Evolutionary conservation across 2,329 filamentous ascomycete genomes (phyloP), one percentile per base, ranked within the genome.

Genomic region (Sarocladium oryzae): DNA sequence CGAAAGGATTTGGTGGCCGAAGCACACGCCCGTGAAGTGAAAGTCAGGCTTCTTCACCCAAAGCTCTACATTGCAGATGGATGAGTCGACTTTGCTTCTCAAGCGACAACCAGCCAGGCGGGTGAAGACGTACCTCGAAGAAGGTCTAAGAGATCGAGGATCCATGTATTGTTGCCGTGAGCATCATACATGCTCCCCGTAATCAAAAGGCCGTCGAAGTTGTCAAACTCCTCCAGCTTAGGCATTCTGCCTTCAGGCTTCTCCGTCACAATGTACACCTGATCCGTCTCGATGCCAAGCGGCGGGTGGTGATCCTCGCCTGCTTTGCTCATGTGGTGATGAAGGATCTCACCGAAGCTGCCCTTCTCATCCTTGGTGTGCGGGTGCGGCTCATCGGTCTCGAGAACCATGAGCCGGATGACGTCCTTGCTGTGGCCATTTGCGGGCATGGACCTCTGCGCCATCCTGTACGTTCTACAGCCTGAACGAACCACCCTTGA

Each of bases 1-100:
- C 1, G 81, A 84, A 28, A 93, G 72, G 55, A 93, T 83, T 66
- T 92, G 88, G 61, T 92, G 88, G 5, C 88, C 88, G 63, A 90
- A 91, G 65, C 88, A 93, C 9, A 91, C 81, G 2, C 88, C 88
- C 16, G 90, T 79, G 30, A 91, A 68, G 30, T 73, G 72, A 43
- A 81, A 75, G 18, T 77, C 70, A 1, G 76, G 76, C 2, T 75
- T 68, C 4, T 66, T 61, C 6, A 63, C 60, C 77, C 77, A 82
- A 3, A 81, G 57, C 28, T 75, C 73, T 72, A 32, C 6, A n/a
- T 7, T 13, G 28, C 28, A 7, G 28, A 30, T 30, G 28, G 13
- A 13, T 30, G 28, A 7, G 28, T 7, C 13, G 28, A 30, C 13
- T 7, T 30, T 7, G 13, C 28, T 7, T 7, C 28, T 30, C 7